These are phyloP conservation scores for Lagenaria siceraria DNA, from an alignment of 306 rosid genomes.

Conservation along the genomic window DNA sequence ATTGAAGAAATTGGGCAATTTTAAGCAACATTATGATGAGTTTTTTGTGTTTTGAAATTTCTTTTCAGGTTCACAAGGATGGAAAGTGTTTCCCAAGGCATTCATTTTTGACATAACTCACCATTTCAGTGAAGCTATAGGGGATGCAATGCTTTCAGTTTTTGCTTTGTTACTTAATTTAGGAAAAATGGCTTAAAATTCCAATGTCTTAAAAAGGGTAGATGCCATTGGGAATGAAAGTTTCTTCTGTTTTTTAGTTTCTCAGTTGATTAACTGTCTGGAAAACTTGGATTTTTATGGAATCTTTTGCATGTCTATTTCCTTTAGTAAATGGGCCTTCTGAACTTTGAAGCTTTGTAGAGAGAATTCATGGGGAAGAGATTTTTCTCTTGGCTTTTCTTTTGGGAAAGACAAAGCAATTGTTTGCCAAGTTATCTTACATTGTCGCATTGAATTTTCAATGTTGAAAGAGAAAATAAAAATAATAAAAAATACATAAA, in stretches of 20 bases:
- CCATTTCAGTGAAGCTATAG: not conserved
- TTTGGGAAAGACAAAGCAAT: not conserved
- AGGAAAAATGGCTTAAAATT: not conserved
- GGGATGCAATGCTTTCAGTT: not conserved
- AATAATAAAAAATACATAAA: too few species aligned
- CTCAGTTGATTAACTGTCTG: not conserved
- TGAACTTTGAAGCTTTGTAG: not conserved
- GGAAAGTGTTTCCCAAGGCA: slow-evolving; percentile 1
- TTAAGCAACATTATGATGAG: not conserved
- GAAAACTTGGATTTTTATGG: not conserved
- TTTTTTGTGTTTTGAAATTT: not conserved
- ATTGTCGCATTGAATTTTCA: too few species aligned
- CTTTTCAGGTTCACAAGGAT: not conserved
- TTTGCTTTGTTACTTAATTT: not conserved
- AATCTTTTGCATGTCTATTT: not conserved
- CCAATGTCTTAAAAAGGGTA: not conserved
- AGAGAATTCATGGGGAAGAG: not conserved
- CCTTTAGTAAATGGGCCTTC: not conserved
- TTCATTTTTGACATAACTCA: not conserved
- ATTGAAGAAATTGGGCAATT: not conserved
- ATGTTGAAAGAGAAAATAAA: too few species aligned
- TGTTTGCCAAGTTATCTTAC: not conserved
- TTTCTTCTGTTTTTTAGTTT: not conserved
- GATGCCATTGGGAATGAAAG: slow-evolving; percentile 8
- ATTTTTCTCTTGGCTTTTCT: not conserved